Evolutionary conservation across 2,329 filamentous ascomycete genomes (phyloP), one percentile per base, ranked within the genome.

Genomic region (Pseudopyrenochaeta lycopersici): DNA sequence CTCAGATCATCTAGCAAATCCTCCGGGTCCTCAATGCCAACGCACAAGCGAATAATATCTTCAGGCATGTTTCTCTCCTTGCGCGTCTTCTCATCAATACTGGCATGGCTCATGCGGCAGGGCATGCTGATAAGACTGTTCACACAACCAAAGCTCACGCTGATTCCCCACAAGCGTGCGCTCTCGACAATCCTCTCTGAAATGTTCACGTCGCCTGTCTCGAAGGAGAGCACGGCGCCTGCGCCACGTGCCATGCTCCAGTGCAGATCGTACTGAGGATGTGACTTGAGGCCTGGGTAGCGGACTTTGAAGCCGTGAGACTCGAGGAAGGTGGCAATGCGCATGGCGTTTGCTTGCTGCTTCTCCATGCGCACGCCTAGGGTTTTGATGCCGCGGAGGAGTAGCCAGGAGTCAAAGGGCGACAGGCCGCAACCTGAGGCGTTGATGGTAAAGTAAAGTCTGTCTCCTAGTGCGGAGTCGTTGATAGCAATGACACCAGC

Each of bases 51-150:
- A 68, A 99, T 98, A 56, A 99, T 90, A 75, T 99, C 95, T 78
- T 99, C 95, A 10, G 95, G 95, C 88, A 99, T 90, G 62, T 94
- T 89, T 60, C 70, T 64, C 62, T 73, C 71, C 83, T 53, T 56
- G 64, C 95, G 84, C 46, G 93, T 98, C 81, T 97, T 96, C 54
- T 92, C 91, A 73, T 98, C 95, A 71, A 99, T 99, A 73, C 92
- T 97, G 33, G 95, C 95, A 78, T 99, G 95, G 78, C 94, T 98
- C 96, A 99, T 99, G 70, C 94, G 92, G 80, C 95, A 99, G 7
- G 95, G 94, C 94, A 99, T 97, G 80, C 93, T 97, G 77, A 99
- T 99, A 75, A 99, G 81, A 74, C 91, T 96, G 81, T 99, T 99
- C 63, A 99, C 95, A 75, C 95, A 98, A 42, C 95, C 95, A 74